Conservation (phyloP, 345 rosid genomes). For the Eucalyptus victrix region DNA sequence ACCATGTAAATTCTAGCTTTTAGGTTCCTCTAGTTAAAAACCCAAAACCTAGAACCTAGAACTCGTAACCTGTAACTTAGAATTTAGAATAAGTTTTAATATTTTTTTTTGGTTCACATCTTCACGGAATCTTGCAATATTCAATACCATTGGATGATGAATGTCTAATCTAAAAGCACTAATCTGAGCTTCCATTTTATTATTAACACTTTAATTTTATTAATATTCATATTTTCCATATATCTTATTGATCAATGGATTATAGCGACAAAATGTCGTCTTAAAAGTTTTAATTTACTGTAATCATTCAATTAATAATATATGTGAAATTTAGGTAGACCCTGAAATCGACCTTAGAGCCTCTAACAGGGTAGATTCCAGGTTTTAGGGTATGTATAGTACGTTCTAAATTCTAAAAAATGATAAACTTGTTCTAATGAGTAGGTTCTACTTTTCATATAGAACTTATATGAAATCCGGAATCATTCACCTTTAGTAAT, state of each 20-base stretch:
- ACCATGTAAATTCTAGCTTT: rapidly evolving
- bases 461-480: rapidly evolving
- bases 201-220: rapidly evolving
- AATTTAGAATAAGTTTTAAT: rapidly evolving
- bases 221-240: too few species aligned
- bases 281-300: rapidly evolving
- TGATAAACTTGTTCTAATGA: rapidly evolving
- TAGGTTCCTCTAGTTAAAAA: too few species aligned
- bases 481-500: background rate
- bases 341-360: rapidly evolving
- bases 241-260: rapidly evolving
- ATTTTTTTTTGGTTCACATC: rapidly evolving
- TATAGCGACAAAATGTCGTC: rapidly evolving
- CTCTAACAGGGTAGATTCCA: rapidly evolving
- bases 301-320: too few species aligned
- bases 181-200: rapidly evolving
- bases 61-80: rapidly evolving
- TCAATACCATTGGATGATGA: rapidly evolving
- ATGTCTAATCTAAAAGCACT: too few species aligned
- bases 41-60: rapidly evolving
- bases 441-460: too few species aligned
- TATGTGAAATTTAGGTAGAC: rapidly evolving
- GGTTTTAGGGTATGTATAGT: rapidly evolving
- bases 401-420: rapidly evolving
- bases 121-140: rapidly evolving